Evolutionary conservation across 1,284 basidiomycete genomes (phyloP).

Genomic region (Leccinum fallax): DNA sequence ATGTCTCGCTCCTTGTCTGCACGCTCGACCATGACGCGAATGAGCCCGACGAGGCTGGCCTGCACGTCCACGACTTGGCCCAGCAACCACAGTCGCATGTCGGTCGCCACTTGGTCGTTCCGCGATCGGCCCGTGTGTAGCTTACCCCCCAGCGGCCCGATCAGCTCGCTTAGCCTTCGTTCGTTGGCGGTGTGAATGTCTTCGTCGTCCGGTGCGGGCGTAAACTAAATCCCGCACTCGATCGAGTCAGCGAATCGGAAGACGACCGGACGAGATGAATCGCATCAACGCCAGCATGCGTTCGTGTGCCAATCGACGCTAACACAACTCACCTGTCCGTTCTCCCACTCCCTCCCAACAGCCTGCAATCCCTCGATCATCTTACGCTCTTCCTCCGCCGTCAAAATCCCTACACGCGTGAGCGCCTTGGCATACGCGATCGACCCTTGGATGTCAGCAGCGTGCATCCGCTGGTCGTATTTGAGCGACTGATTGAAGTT

Average conservation of each 20-base stretch:
- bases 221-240: constrained; percentile 53
- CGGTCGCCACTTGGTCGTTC: constrained; percentile 98
- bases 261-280: not conserved
- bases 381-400: constrained; percentile 69
- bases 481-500: constrained; percentile 94
- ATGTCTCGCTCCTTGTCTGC: constrained; percentile 92
- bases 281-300: not conserved
- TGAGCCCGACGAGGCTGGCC: constrained; percentile 73
- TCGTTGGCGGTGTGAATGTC: constrained; percentile 99
- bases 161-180: constrained; percentile 89
- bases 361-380: constrained; percentile 79
- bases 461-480: constrained; percentile 94
- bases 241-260: not conserved
- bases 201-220: constrained; percentile 82
- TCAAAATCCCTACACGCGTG: constrained; percentile 78
- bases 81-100: constrained; percentile 95
- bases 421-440: constrained; percentile 95
- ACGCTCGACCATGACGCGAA: constrained; percentile 87
- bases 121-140: constrained; percentile 95
- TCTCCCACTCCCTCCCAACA: constrained; percentile 87
- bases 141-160: constrained; percentile 90
- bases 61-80: constrained; percentile 77
- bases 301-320: not conserved
- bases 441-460: constrained; percentile 90
- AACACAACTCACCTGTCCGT: constrained; percentile 55